phyloP scores from a whole-genome alignment of 805 yeast species.

The Schizosaccharomyces osmophilus region DNA sequence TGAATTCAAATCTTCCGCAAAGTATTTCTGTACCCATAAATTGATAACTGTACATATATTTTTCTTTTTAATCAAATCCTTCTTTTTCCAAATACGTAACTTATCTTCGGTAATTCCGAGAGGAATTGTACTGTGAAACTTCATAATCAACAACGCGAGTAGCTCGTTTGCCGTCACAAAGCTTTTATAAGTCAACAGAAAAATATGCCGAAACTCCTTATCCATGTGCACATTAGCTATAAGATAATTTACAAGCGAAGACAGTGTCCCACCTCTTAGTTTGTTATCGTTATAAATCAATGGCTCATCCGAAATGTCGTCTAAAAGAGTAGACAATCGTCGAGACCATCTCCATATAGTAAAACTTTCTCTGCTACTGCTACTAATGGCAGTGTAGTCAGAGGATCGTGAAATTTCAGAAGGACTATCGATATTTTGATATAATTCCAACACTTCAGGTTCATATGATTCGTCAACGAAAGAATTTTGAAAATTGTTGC shows the following conservation, averaged over 20 bases:
- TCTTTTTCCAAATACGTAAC: no score
- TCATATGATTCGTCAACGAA: no score
- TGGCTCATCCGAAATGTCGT: not conserved
- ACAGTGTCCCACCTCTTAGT: conserved; percentile 56
- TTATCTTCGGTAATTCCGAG: conserved; percentile 36
- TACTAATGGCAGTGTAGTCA: not conserved
- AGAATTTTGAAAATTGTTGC: no score
- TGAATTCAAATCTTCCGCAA: conserved; percentile 39
- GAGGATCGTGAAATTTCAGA: not conserved
- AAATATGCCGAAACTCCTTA: conserved; percentile 38
- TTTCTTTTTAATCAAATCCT: conserved; percentile 14
- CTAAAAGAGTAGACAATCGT: not conserved
- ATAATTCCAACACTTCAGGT: no score
- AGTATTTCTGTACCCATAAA: conserved; percentile 38
- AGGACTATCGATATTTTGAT: not conserved
- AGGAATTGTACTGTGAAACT: conserved; percentile 58
- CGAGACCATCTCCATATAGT: not conserved
- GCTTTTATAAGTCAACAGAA: conserved; percentile 54
- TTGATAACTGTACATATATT: conserved; percentile 43
- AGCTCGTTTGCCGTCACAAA: conserved; percentile 46
- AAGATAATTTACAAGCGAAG: conserved; percentile 47
- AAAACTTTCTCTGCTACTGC: not conserved
- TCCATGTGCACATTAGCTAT: conserved; percentile 45
- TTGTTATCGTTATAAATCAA: conserved; percentile 34
- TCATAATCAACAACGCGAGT: conserved; percentile 29